phyloP scores from a whole-genome alignment of 2,329 filamentous ascomycete species.

The Aureobasidium sp. region DNA sequence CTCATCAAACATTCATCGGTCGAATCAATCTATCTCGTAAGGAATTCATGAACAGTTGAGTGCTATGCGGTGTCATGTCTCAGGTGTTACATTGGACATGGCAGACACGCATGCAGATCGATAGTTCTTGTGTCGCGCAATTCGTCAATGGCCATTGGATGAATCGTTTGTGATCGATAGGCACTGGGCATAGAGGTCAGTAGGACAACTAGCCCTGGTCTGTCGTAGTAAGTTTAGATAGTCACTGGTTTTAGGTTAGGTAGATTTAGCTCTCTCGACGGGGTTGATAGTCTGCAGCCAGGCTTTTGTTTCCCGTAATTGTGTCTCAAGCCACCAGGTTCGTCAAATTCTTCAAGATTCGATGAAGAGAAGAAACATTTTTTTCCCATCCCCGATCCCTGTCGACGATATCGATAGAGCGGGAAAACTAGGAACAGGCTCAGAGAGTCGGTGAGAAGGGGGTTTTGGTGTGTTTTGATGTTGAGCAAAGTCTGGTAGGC shows the following conservation, averaged over 20 bases:
- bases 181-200: neutral
- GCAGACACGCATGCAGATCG: neutral
- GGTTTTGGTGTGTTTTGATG: constrained; percentile 8
- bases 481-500: constrained; percentile 3
- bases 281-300: constrained; percentile 5
- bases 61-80: constrained; percentile 9
- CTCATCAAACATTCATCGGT: neutral
- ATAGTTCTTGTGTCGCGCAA: neutral
- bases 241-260: neutral
- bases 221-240: neutral
- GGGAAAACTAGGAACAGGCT: neutral
- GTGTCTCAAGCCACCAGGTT: constrained; percentile 2
- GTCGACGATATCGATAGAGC: neutral
- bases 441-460: constrained; percentile 9
- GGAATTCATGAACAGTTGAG: neutral
- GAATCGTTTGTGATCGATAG: neutral
- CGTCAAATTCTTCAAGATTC: neutral
- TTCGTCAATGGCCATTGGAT: neutral
- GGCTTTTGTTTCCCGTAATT: constrained; percentile 11
- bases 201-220: neutral
- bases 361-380: neutral
- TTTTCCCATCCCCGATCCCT: neutral
- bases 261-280: neutral
- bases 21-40: neutral
- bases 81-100: constrained; percentile 5